These are phyloP conservation scores for Physcia stellaris DNA, from an alignment of 495 filamentous ascomycete species.

Conservation along the genomic window DNA sequence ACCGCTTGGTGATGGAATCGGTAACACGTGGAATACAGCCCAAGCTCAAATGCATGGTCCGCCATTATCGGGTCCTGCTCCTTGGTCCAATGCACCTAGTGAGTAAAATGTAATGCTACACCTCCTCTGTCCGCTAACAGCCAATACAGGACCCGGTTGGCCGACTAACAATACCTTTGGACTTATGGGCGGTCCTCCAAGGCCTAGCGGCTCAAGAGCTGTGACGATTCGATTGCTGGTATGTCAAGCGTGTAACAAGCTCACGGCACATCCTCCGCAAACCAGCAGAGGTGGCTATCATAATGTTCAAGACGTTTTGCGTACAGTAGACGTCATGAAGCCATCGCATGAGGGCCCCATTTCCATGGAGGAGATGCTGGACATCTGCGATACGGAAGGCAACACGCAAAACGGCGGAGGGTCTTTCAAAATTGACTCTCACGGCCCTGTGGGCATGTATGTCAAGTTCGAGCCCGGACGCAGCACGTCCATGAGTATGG, in stretches of 20 bases:
- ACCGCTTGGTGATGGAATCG: too few relatives aligned
- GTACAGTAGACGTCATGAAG: constrained; percentile 48
- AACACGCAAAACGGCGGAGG: constrained; percentile 81
- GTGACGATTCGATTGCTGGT: constrained; percentile 43
- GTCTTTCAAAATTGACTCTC: constrained; percentile 50
- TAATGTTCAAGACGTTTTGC: constrained; percentile 48
- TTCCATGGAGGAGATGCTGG: constrained; percentile 59
- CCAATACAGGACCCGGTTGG: constrained; percentile 32
- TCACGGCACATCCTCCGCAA: constrained; percentile 27
- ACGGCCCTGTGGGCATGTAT: constrained; percentile 31
- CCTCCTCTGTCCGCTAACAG: constrained; percentile 14
- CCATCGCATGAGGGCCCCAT: constrained; percentile 43
- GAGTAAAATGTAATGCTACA: constrained; percentile 9
- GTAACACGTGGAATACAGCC: constrained; percentile 27
- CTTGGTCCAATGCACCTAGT: constrained; percentile 32
- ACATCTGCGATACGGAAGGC: constrained; percentile 84
- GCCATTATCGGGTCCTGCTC: constrained; percentile 25
- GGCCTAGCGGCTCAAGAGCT: constrained; percentile 35
- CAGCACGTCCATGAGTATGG: constrained; percentile 25
- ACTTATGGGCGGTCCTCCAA: constrained; percentile 25
- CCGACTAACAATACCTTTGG: constrained; percentile 35
- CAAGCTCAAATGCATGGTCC: too few relatives aligned
- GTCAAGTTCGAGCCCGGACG: constrained; percentile 49
- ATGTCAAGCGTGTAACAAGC: constrained; percentile 45
- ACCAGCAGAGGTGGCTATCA: constrained; percentile 43